These are phyloP conservation scores for Orbilia blumenaviensis DNA, from an alignment of 2,329 filamentous ascomycete species.

Conservation along the genomic window DNA sequence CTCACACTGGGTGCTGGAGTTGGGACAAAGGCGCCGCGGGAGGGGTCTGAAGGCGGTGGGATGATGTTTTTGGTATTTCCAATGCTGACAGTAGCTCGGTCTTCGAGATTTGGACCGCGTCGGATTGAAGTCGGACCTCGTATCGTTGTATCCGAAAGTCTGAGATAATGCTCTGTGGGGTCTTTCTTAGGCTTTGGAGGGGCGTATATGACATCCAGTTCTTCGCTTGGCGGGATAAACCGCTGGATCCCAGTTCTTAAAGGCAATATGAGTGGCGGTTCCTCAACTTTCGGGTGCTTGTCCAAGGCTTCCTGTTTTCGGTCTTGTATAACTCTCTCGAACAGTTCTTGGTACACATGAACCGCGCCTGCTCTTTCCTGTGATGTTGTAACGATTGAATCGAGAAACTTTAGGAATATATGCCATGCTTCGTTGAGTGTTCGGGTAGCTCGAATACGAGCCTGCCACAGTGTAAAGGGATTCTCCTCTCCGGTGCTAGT, in stretches of 20 bases:
- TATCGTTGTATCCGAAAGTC: constrained; percentile 15
- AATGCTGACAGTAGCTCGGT: constrained; percentile 27
- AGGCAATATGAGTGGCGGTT: neutral
- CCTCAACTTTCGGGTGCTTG: neutral
- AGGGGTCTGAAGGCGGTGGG: constrained; percentile 44
- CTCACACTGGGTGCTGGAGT: constrained; percentile 49
- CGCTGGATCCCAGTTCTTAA: neutral
- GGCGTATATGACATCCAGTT: constrained; percentile 17
- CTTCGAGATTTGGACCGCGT: constrained; percentile 35
- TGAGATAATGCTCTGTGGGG: constrained; percentile 27
- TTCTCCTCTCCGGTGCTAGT: constrained; percentile 19
- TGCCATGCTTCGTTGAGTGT: constrained; percentile 57
- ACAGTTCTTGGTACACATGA: constrained; percentile 55
- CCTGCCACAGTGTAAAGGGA: constrained; percentile 30
- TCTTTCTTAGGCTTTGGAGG: constrained; percentile 26
- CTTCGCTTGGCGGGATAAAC: constrained; percentile 21
- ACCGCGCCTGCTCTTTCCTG: neutral
- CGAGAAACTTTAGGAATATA: constrained; percentile 53
- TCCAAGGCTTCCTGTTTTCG: constrained; percentile 42
- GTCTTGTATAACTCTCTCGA: constrained; percentile 53
- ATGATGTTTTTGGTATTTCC: constrained; percentile 55
- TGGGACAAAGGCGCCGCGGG: constrained; percentile 49
- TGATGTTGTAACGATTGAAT: neutral
- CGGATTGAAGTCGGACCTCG: constrained; percentile 26
- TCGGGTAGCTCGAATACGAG: constrained; percentile 56